Conservation (phyloP, 2,329 filamentous ascomycete species). For the Pseudodiploospora longispora region DNA sequence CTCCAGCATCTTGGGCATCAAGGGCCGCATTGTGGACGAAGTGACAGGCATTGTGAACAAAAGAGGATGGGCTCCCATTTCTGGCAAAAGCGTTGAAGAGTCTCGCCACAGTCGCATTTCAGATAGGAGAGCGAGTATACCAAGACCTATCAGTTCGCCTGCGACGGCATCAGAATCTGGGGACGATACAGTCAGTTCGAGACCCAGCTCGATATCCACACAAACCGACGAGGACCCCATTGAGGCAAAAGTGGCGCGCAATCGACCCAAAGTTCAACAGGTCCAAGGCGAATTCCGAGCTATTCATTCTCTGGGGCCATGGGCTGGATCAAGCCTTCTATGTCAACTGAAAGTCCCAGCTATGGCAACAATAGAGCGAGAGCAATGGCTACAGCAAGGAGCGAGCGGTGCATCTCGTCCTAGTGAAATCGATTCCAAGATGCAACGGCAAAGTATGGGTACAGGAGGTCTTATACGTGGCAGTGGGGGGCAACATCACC, state of each 20-base stretch:
- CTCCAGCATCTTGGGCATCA: conserved; percentile 70
- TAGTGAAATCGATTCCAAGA: conserved; percentile 50
- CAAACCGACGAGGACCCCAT: conserved; percentile 23
- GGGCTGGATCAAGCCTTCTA: conserved; percentile 65
- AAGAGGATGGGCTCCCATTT: conserved; percentile 70
- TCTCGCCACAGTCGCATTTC: conserved; percentile 28
- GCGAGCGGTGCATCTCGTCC: conserved; percentile 51
- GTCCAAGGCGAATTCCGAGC: conserved; percentile 55
- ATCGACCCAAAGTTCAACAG: conserved; percentile 28
- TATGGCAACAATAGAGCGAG: conserved; percentile 61
- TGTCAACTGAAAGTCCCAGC: conserved; percentile 61
- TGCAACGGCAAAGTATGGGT: conserved; percentile 58
- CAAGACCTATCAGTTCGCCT: conserved; percentile 10
- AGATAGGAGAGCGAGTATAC: conserved; percentile 15
- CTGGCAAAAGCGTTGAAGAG: conserved; percentile 58
- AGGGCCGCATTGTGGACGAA: conserved; percentile 68
- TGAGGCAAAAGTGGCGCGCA: conserved; percentile 28
- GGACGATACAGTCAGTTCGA: conserved; percentile 15
- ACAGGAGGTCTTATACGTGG: conserved; percentile 38
- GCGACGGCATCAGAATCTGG: conserved; percentile 14
- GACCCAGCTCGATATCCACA: conserved; percentile 15
- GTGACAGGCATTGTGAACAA: conserved; percentile 57
- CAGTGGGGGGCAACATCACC: conserved; percentile 27
- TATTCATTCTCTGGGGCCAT: conserved; percentile 62
- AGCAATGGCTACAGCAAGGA: conserved; percentile 63